phyloP scores from a whole-genome alignment of 768 basidiomycete species.

The Lactifluus volemus region DNA sequence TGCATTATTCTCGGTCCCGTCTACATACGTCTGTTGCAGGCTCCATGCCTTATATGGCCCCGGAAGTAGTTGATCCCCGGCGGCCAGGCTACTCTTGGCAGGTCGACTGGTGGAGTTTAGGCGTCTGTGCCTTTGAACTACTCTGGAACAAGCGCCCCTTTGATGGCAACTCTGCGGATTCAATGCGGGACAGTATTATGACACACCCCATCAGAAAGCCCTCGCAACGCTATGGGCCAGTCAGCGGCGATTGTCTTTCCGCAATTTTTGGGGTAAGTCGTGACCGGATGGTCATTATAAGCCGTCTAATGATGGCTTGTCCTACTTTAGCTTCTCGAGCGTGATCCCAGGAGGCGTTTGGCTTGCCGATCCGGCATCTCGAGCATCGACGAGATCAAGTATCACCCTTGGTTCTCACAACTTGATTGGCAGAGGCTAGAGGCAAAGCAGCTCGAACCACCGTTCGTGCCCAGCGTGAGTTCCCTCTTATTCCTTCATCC shows the following conservation, averaged over 20 bases:
- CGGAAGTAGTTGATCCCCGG: conserved; percentile 67
- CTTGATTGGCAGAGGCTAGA: conserved; percentile 78
- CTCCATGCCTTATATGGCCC: conserved; percentile 99
- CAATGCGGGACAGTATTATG: conserved; percentile 79
- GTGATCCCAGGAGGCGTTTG: conserved; percentile 66
- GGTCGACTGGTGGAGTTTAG: conserved; percentile 95
- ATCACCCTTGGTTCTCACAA: conserved; percentile 75
- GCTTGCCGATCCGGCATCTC: conserved; percentile 66
- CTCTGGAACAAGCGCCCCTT: conserved; percentile 78
- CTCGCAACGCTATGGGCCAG: conserved; percentile 36
- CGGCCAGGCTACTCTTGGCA: conserved; percentile 90
- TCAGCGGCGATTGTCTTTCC: conserved; percentile 56
- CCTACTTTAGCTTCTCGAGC: conserved; percentile 64
- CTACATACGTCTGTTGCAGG: conserved; percentile 91
- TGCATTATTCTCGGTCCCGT: conserved; percentile 88
- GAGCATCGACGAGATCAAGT: conserved; percentile 70
- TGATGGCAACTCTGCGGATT: conserved; percentile 81
- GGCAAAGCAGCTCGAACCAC: conserved; percentile 61
- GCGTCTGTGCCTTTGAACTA: conserved; percentile 86
- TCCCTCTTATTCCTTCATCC: not conserved
- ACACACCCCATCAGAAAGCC: conserved; percentile 72
- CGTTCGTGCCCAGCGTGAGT: conserved; percentile 90
- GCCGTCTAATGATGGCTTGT: not conserved
- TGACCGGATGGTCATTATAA: not conserved
- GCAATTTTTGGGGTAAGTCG: conserved; percentile 57